Conservation (phyloP, 2,329 filamentous ascomycete species). For the Fulvia fulva region DNA sequence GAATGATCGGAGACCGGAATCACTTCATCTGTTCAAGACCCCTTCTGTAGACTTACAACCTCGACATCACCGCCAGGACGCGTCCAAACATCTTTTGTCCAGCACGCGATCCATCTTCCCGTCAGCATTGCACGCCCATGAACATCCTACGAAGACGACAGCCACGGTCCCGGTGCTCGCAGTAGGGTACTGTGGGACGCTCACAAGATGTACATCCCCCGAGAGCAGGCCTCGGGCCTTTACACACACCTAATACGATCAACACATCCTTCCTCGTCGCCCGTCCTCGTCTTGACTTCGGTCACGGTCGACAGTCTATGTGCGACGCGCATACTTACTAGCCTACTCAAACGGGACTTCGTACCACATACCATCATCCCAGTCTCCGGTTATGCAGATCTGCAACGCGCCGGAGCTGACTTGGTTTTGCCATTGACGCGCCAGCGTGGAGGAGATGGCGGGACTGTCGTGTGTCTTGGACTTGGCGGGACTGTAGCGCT, state of each 20-base stretch:
- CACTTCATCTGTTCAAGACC: neutral
- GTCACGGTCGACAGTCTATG: slow-evolving; percentile 95
- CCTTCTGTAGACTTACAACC: neutral
- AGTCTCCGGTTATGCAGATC: slow-evolving; percentile 85
- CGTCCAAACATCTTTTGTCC: neutral
- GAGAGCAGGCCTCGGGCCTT: slow-evolving; percentile 80
- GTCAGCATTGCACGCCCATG: slow-evolving; percentile 1
- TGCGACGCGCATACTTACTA: slow-evolving; percentile 88
- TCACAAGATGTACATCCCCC: slow-evolving; percentile 84
- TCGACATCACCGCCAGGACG: neutral
- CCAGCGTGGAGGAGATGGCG: slow-evolving; percentile 76
- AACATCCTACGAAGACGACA: neutral
- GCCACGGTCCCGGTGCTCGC: neutral
- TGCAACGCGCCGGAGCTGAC: slow-evolving; percentile 73
- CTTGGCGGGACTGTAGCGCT: slow-evolving; percentile 90
- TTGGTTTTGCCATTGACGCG: slow-evolving; percentile 84
- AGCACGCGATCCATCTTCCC: neutral
- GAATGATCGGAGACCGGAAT: neutral
- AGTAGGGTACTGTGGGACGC: neutral
- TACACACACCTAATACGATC: slow-evolving; percentile 84
- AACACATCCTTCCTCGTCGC: slow-evolving; percentile 84
- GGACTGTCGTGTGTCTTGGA: slow-evolving; percentile 86
- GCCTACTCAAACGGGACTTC: slow-evolving; percentile 93
- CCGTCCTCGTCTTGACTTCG: slow-evolving; percentile 85
- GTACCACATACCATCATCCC: slow-evolving; percentile 97